Percentiles rank a stretch among this genome's conserved stretches.
Evolutionary conservation across 768 basidiomycete species (phyloP).

Genomic region (Chalciporus piperatus): DNA sequence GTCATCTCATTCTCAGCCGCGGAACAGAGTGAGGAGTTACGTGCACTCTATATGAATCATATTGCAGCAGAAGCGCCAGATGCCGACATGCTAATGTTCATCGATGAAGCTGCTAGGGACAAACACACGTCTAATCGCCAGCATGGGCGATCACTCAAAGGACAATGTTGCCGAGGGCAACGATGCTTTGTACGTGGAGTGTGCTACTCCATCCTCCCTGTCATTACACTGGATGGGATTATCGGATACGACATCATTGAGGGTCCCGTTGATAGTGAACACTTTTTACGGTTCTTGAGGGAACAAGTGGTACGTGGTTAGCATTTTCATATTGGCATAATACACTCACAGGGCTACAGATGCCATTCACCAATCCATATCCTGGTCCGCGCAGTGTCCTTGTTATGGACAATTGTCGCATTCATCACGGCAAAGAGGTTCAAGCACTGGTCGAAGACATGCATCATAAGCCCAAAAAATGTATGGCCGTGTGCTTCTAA

Average conservation of each 20-base stretch:
- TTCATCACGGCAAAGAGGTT: constrained; percentile 24
- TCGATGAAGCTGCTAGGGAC: constrained; percentile 18
- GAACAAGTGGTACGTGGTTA: constrained; percentile 8
- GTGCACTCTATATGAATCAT: constrained; percentile 9
- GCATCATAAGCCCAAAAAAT: constrained; percentile 12
- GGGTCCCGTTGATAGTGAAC: constrained; percentile 9
- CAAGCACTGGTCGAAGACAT: constrained; percentile 16
- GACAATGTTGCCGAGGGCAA: not conserved
- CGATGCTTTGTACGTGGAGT: constrained; percentile 10
- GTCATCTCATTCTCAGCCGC: constrained; percentile 2
- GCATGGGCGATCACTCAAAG: not conserved
- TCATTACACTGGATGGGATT: constrained; percentile 19
- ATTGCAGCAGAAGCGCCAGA: constrained; percentile 12
- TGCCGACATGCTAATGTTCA: constrained; percentile 24
- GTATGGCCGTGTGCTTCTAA: not conserved
- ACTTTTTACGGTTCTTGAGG: constrained; percentile 5
- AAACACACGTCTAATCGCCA: not conserved
- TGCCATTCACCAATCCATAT: not conserved
- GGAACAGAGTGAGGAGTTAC: constrained; percentile 9
- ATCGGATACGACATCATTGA: constrained; percentile 18
- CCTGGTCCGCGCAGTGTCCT: constrained; percentile 17
- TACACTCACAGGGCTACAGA: not conserved
- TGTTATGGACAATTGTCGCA: constrained; percentile 24
- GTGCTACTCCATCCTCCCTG: constrained; percentile 14
- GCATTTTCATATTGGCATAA: too few species aligned